Conservation (phyloP, 1,284 basidiomycete genomes). For the Ustilago cynodontis region DNA sequence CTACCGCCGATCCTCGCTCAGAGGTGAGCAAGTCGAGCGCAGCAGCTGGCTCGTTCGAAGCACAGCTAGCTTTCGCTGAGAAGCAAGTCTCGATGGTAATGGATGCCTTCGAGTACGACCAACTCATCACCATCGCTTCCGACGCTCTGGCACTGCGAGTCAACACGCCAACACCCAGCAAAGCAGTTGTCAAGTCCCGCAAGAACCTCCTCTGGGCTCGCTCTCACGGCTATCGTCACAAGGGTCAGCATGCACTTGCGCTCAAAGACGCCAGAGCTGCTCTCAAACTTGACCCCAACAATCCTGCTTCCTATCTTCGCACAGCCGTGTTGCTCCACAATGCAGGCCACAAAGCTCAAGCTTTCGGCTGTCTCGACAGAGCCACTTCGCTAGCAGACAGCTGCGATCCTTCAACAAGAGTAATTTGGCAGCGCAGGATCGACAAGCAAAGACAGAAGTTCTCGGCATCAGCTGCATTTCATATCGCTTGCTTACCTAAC, state of each 20-base stretch:
- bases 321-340: slow-evolving; percentile 25
- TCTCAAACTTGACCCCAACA: slow-evolving; percentile 39
- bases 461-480: background rate
- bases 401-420: slow-evolving; percentile 4
- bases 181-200: slow-evolving; percentile 29
- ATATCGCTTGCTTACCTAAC: slow-evolving; percentile 16
- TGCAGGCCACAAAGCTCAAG: slow-evolving; percentile 15
- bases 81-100: slow-evolving; percentile 17
- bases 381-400: slow-evolving; percentile 9
- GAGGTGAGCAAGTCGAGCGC: too few relatives aligned
- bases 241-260: slow-evolving; percentile 12
- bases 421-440: slow-evolving; percentile 12
- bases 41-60: background rate
- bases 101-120: slow-evolving; percentile 17
- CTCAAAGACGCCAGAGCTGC: slow-evolving; percentile 37
- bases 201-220: slow-evolving; percentile 45
- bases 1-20: background rate
- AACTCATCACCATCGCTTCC: slow-evolving; percentile 25
- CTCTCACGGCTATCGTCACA: slow-evolving; percentile 25
- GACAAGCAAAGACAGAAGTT: slow-evolving; percentile 25
- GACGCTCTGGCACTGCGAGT: slow-evolving; percentile 20
- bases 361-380: slow-evolving; percentile 23
- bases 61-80: slow-evolving; percentile 17
- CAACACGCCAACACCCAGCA: slow-evolving; percentile 3
- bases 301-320: slow-evolving; percentile 25